phyloP scores from a whole-genome alignment of 2,329 filamentous ascomycete species.

The Whalleya microplaca region DNA sequence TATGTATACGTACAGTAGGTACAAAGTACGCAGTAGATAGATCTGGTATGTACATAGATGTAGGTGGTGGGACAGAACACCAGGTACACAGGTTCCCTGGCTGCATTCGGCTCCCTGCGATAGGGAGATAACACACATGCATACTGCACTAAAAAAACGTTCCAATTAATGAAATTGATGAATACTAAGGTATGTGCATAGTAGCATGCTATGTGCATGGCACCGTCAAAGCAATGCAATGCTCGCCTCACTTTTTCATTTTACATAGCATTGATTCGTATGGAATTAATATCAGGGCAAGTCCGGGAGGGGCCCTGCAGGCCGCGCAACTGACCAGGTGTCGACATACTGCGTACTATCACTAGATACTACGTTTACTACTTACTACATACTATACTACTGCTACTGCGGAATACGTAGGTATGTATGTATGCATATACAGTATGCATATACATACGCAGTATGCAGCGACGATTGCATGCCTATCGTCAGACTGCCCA shows the following conservation, averaged over 20 bases:
- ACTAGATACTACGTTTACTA: no score
- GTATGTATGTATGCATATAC: no score
- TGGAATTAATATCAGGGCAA: background rate
- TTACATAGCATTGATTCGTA: background rate
- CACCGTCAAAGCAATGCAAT: background rate
- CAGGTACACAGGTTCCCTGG: background rate
- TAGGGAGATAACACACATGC: background rate
- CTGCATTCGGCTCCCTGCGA: background rate
- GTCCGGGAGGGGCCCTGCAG: constrained; percentile 4
- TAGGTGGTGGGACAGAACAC: background rate
- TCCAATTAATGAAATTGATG: background rate
- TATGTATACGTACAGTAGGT: no score
- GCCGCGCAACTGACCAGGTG: background rate
- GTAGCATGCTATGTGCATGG: background rate
- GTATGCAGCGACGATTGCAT: no score
- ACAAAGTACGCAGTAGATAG: no score
- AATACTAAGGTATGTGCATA: background rate
- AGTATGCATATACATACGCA: no score
- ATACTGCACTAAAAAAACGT: background rate
- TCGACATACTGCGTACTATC: no score
- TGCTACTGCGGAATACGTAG: no score
- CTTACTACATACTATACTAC: no score
- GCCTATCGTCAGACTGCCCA: no score
- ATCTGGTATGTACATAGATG: background rate
- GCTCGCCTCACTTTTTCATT: constrained; percentile 1